Evolutionary conservation across 352 stramenopile genomes (phyloP).

Genomic region (Achlya hypogyna): DNA sequence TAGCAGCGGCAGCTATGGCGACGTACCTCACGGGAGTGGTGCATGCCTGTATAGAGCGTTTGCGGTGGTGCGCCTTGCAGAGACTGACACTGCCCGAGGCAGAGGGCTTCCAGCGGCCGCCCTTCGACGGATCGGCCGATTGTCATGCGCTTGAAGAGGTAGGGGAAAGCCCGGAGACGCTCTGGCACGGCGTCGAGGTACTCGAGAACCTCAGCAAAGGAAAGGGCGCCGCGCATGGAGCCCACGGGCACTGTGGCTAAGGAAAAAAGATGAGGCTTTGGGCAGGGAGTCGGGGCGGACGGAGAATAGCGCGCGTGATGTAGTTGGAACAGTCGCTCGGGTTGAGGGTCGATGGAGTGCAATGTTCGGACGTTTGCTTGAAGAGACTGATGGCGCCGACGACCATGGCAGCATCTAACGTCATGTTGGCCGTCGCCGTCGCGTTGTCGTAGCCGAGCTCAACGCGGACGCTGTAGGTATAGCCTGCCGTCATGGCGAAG

Average conservation of each 20-base stretch:
- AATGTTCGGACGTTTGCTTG: constrained; percentile 7
- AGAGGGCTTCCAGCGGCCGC: constrained; percentile 52
- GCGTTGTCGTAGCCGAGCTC: not conserved
- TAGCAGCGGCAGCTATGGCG: not conserved
- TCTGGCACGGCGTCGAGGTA: constrained; percentile 35
- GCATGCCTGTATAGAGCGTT: constrained; percentile 72
- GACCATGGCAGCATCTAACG: constrained; percentile 4
- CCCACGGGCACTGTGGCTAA: constrained; percentile 36
- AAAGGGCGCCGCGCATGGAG: constrained; percentile 52
- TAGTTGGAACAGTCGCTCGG: constrained; percentile 20
- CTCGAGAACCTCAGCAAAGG: constrained; percentile 41
- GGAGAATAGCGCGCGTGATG: constrained; percentile 20
- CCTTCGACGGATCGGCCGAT: constrained; percentile 55
- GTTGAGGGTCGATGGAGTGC: constrained; percentile 14
- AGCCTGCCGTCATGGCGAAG: not conserved
- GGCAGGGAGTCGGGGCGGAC: not conserved
- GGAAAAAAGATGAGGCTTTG: not conserved
- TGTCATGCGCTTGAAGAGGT: constrained; percentile 28
- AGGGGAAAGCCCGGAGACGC: constrained; percentile 36
- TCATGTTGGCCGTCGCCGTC: not conserved
- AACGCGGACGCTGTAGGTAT: constrained; percentile 14
- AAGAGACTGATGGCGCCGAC: constrained; percentile 27
- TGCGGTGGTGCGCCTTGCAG: constrained; percentile 28
- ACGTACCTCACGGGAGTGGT: constrained; percentile 71
- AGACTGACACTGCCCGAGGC: constrained; percentile 42